These are phyloP conservation scores for Apiotrichum laibachii DNA, from an alignment of 1,284 basidiomycete genomes.

Conservation along the genomic window DNA sequence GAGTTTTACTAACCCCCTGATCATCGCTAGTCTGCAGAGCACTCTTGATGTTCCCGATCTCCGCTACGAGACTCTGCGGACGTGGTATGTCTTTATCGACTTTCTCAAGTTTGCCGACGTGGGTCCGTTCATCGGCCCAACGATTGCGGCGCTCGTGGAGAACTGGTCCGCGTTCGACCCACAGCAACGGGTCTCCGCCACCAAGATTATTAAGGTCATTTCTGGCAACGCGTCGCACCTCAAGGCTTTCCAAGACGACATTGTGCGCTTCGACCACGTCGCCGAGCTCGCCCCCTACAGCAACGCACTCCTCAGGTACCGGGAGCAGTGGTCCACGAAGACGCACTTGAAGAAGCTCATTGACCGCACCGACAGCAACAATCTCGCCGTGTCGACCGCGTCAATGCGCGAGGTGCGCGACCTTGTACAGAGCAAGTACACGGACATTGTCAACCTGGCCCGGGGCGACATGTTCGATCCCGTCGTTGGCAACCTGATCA, in stretches of 20 bases:
- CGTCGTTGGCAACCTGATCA: conserved; percentile 67
- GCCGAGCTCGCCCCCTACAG: conserved; percentile 62
- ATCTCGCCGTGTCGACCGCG: conserved; percentile 72
- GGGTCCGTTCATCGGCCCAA: conserved; percentile 80
- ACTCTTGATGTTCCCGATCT: conserved; percentile 69
- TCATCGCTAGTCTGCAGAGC: conserved; percentile 95
- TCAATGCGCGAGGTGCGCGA: conserved; percentile 73
- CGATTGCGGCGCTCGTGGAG: conserved; percentile 77
- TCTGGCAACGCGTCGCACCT: conserved; percentile 60
- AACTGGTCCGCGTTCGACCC: conserved; percentile 68
- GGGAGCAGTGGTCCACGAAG: conserved; percentile 58
- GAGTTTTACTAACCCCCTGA: conserved; percentile 55
- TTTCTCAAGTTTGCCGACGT: conserved; percentile 70
- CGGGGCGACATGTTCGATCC: conserved; percentile 85
- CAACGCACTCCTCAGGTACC: conserved; percentile 56
- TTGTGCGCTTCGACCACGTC: conserved; percentile 72
- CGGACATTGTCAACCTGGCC: conserved; percentile 63
- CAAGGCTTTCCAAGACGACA: conserved; percentile 63
- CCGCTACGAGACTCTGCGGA: conserved; percentile 72
- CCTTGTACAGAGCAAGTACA: conserved; percentile 60
- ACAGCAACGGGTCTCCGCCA: conserved; percentile 60
- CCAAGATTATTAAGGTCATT: conserved; percentile 68
- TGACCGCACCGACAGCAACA: conserved; percentile 74
- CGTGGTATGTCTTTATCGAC: conserved; percentile 77
- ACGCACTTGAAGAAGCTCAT: conserved; percentile 68